Evolutionary conservation across 768 basidiomycete genomes (phyloP).

Genomic region (Collybia nuda): DNA sequence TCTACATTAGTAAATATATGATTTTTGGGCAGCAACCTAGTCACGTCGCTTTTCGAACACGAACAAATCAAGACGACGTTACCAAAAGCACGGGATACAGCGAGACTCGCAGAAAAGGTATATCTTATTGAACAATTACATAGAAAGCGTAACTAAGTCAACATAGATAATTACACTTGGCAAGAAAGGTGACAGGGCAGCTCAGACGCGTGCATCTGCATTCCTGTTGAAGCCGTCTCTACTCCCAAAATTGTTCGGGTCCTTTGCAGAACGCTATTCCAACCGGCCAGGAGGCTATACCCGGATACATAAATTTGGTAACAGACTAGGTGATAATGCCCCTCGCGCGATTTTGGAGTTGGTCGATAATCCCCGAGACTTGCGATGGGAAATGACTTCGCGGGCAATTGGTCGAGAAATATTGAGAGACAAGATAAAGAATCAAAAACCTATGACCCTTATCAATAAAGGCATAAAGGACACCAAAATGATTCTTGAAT

Average conservation of each 20-base stretch:
- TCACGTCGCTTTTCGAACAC: conserved; percentile 91
- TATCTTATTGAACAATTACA: background rate
- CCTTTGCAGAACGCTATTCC: conserved; percentile 79
- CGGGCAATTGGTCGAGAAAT: conserved; percentile 87
- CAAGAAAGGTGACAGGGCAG: conserved; percentile 74
- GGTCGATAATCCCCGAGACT: conserved; percentile 91
- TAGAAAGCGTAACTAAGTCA: conserved; percentile 6
- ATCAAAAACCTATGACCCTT: conserved; percentile 40
- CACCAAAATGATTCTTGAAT: conserved; percentile 44
- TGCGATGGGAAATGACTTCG: conserved; percentile 87
- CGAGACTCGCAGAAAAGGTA: conserved; percentile 91
- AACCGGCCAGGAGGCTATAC: conserved; percentile 92
- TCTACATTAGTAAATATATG: too few relatives aligned
- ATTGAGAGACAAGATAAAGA: conserved; percentile 52
- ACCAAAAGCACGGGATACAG: conserved; percentile 91
- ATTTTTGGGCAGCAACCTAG: conserved; percentile 68
- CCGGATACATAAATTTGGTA: conserved; percentile 89
- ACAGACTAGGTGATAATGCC: conserved; percentile 89
- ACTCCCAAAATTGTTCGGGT: conserved; percentile 81
- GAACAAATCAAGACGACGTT: conserved; percentile 95
- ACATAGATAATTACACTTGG: conserved; percentile 86
- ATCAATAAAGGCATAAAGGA: conserved; percentile 51
- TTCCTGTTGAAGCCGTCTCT: conserved; percentile 76
- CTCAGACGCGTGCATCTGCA: conserved; percentile 70
- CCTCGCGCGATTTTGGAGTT: conserved; percentile 89